Conservation (phyloP, 1,284 basidiomycete genomes). For the Heterobasidion annosum region DNA sequence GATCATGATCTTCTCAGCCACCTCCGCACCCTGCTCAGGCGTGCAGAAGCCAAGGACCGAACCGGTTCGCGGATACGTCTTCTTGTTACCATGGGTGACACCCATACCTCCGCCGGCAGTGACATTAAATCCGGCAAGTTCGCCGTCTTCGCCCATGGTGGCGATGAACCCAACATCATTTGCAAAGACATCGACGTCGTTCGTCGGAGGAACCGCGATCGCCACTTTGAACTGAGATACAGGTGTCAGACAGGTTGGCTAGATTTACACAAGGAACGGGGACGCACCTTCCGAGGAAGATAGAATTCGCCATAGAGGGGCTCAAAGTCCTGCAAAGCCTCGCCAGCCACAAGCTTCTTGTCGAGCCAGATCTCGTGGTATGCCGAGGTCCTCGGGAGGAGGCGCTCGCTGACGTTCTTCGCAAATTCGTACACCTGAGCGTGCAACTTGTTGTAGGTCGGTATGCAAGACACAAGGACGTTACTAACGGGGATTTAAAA, state of each 20-base stretch:
- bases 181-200: slow-evolving; percentile 94
- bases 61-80: slow-evolving; percentile 91
- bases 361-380: slow-evolving; percentile 99
- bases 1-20: slow-evolving; percentile 91
- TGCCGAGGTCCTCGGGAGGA: slow-evolving; percentile 86
- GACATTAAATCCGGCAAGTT: slow-evolving; percentile 86
- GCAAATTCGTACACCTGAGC: slow-evolving; percentile 80
- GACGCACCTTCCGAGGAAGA: slow-evolving; percentile 79
- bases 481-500: slow-evolving; percentile 42
- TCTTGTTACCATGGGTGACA: slow-evolving; percentile 98
- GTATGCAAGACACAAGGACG: slow-evolving; percentile 90
- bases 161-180: slow-evolving; percentile 97
- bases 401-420: slow-evolving; percentile 79
- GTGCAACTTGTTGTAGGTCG: slow-evolving; percentile 81
- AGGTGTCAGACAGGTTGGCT: slow-evolving; percentile 6
- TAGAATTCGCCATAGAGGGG: slow-evolving; percentile 97
- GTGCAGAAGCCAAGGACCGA: slow-evolving; percentile 92
- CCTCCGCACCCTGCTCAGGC: slow-evolving; percentile 76
- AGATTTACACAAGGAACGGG: slow-evolving; percentile 1
- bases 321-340: slow-evolving; percentile 89
- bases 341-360: slow-evolving; percentile 89
- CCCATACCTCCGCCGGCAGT: slow-evolving; percentile 96
- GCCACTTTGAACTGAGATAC: slow-evolving; percentile 87
- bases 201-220: slow-evolving; percentile 92
- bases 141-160: slow-evolving; percentile 67